Conservation (phyloP, 176 grass and related monocot genomes). For the Elymus sibiricus region DNA sequence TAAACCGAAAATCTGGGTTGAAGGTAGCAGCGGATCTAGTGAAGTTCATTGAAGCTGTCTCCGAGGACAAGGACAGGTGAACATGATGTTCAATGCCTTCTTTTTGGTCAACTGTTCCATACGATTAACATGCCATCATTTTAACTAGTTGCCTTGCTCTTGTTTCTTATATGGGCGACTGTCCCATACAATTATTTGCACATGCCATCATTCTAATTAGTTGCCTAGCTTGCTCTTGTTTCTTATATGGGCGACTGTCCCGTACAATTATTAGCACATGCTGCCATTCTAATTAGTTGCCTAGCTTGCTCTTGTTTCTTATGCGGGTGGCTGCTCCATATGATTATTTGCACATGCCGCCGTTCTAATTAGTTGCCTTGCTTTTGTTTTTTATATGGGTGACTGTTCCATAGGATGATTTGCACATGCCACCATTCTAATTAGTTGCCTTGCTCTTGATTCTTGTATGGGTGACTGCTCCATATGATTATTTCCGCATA, state of each 20-base stretch:
- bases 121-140: not conserved
- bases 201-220: not conserved
- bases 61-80: slow-evolving; percentile 61
- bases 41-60: slow-evolving; percentile 71
- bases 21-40: slow-evolving; percentile 68
- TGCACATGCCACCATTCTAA: not conserved
- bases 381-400: slow-evolving; percentile 20
- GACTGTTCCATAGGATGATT: not conserved
- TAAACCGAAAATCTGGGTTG: slow-evolving; percentile 64
- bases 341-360: not conserved
- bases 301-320: slow-evolving; percentile 10
- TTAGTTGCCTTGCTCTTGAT: not conserved
- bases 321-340: not conserved
- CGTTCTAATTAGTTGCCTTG: not conserved
- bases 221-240: not conserved
- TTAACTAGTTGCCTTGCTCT: not conserved
- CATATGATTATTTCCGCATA: not conserved
- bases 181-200: not conserved
- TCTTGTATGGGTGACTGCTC: slow-evolving; percentile 13
- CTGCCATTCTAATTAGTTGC: not conserved
- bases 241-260: slow-evolving; percentile 15
- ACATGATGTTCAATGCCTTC: not conserved
- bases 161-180: slow-evolving; percentile 17
- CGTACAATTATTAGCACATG: not conserved
- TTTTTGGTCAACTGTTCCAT: not conserved